Conservation (phyloP, 2,329 filamentous ascomycete species). For the Ascochyta fabae region DNA sequence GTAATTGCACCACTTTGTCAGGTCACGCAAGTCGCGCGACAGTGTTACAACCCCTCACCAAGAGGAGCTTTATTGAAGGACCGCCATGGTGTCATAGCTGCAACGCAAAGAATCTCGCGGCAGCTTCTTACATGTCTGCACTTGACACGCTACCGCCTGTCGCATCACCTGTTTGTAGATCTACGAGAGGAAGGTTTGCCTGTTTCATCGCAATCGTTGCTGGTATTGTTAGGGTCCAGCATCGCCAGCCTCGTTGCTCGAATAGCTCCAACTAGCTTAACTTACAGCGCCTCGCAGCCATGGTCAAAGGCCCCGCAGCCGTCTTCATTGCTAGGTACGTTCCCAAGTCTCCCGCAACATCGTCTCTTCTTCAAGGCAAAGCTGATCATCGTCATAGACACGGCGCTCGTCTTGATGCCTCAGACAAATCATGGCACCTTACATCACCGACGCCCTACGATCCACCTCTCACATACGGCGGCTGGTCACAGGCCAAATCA, state of each 20-base stretch:
- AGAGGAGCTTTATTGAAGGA: conserved; percentile 10
- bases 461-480: conserved; percentile 90
- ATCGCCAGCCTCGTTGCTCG: background rate
- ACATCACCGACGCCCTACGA: conserved; percentile 94
- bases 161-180: conserved; percentile 1
- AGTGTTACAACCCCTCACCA: conserved; percentile 12
- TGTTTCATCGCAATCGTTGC: conserved; percentile 1
- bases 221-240: conserved; percentile 1
- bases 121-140: conserved; percentile 12
- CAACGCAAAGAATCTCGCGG: conserved; percentile 23
- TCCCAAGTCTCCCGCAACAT: conserved; percentile 5
- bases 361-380: conserved; percentile 5
- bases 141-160: conserved; percentile 3
- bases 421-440: conserved; percentile 94
- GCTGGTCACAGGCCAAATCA: conserved; percentile 85
- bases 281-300: conserved; percentile 30
- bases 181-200: conserved; percentile 7
- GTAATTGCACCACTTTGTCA: conserved; percentile 6
- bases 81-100: conserved; percentile 33
- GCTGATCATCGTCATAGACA: conserved; percentile 63
- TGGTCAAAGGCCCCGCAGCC: conserved; percentile 56
- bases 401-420: conserved; percentile 90
- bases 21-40: conserved; percentile 16
- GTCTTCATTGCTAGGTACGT: conserved; percentile 58
- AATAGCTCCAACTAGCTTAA: conserved; percentile 16